Evolutionary conservation across 1,284 basidiomycete species (phyloP).

Genomic region (Chondrostereum purpureum): DNA sequence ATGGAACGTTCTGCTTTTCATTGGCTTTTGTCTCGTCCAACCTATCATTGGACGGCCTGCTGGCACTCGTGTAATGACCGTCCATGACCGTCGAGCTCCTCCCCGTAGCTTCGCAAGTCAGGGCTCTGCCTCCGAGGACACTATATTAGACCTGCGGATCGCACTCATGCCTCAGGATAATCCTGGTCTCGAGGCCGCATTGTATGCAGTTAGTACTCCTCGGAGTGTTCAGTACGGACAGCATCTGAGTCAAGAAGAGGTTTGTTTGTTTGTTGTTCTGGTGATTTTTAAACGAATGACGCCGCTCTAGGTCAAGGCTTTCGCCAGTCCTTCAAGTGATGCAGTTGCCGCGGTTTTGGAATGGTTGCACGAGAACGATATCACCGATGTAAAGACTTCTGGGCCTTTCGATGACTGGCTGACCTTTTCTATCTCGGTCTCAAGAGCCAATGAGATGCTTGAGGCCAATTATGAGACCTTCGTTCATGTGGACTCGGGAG

Average conservation of each 20-base stretch:
- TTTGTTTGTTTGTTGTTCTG: background rate
- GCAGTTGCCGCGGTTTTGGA: slow-evolving; percentile 6
- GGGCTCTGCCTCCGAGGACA: slow-evolving; percentile 3
- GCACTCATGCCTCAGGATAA: slow-evolving; percentile 7
- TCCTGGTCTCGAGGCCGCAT: slow-evolving; percentile 4
- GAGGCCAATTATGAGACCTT: slow-evolving; percentile 10
- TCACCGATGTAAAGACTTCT: slow-evolving; percentile 1
- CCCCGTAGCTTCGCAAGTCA: slow-evolving; percentile 5
- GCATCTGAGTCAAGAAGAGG: slow-evolving; percentile 8
- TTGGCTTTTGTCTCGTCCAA: no score
- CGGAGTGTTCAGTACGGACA: slow-evolving; percentile 9
- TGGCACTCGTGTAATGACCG: no score
- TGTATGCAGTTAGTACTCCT: slow-evolving; percentile 9
- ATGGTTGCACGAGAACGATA: slow-evolving; percentile 10
- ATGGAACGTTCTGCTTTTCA: no score
- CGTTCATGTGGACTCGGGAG: slow-evolving; percentile 6
- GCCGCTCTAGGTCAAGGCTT: slow-evolving; percentile 1
- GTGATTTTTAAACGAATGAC: no score
- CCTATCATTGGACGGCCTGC: no score
- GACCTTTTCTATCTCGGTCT: slow-evolving; percentile 6
- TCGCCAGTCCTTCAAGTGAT: background rate
- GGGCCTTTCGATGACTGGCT: slow-evolving; percentile 8
- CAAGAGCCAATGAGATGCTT: slow-evolving; percentile 8
- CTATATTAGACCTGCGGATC: slow-evolving; percentile 6
- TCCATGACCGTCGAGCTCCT: background rate